A percentile compares a stretch with the other conserved stretches of the same genome.
Conservation (phyloP, 257 asterid genomes). For the Solanum virginianum region DNA sequence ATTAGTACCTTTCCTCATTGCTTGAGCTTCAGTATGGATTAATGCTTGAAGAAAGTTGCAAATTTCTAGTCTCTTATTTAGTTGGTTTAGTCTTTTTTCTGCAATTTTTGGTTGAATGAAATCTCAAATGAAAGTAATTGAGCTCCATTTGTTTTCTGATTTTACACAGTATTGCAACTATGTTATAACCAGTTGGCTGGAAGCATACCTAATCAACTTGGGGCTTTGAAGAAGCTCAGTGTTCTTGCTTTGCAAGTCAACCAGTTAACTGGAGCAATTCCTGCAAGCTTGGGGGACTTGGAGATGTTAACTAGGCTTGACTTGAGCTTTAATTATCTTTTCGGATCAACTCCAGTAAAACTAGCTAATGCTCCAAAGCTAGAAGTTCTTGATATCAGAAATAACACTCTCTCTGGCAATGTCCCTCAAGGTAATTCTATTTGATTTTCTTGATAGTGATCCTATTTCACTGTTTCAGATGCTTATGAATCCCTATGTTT, state of each 20-base stretch:
- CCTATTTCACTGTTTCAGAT: not conserved
- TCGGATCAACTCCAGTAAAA: conserved; percentile 69
- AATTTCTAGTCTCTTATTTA: not conserved
- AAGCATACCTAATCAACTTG: conserved; percentile 65
- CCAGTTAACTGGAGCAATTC: conserved; percentile 79
- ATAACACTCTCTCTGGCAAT: conserved; percentile 81
- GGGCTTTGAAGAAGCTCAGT: conserved; percentile 48
- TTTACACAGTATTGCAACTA: conserved; percentile 71
- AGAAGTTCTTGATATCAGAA: conserved; percentile 62
- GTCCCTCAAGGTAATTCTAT: conserved; percentile 62
- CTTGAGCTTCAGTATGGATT: not conserved
- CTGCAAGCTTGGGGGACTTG: conserved; percentile 70
- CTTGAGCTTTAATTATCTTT: conserved; percentile 63
- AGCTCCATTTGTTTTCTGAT: not conserved
- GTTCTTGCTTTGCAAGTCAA: conserved; percentile 88
- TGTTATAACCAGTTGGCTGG: conserved; percentile 75
- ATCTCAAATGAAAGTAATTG: not conserved
- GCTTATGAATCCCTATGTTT: not conserved
- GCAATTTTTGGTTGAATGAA: not conserved
- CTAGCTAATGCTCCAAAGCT: conserved; percentile 46
- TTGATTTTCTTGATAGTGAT: not conserved
- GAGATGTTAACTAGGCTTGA: conserved; percentile 61
- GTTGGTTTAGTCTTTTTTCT: not conserved
- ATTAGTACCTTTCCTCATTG: not conserved
- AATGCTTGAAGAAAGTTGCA: not conserved